phyloP scores from a whole-genome alignment of 495 filamentous ascomycete species.

The Clohesyomyces aquaticus region DNA sequence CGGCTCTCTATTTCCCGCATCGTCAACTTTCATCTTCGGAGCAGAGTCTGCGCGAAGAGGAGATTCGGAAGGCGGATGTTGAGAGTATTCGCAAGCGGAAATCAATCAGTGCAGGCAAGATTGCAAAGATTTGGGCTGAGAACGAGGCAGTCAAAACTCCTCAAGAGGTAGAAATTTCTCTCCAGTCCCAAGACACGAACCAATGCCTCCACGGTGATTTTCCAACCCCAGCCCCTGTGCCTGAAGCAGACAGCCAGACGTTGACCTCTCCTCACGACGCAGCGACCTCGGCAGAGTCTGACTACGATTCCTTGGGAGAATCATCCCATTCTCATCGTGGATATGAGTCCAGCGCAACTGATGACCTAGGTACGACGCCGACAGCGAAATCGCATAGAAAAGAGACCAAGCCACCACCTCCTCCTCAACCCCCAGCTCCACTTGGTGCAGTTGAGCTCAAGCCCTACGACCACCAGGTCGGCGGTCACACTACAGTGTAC shows the following conservation, averaged over 20 bases:
- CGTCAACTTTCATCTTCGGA: constrained; percentile 52
- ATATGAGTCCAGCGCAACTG: constrained; percentile 58
- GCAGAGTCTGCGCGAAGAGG: constrained; percentile 12
- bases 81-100: constrained; percentile 27
- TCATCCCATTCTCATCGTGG: constrained; percentile 53
- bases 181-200: constrained; percentile 63
- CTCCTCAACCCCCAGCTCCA: constrained; percentile 55
- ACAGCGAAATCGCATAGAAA: constrained; percentile 55
- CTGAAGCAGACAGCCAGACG: constrained; percentile 32
- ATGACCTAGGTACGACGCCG: constrained; percentile 64
- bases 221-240: constrained; percentile 38
- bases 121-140: constrained; percentile 45
- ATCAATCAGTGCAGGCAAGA: constrained; percentile 37
- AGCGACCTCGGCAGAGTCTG: constrained; percentile 58
- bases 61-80: constrained; percentile 23
- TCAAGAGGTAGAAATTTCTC: constrained; percentile 60
- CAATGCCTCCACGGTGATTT: constrained; percentile 66
- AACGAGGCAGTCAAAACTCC: constrained; percentile 28
- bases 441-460: constrained; percentile 93
- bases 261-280: constrained; percentile 24
- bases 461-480: constrained; percentile 95
- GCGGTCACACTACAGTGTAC: constrained; percentile 94
- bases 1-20: constrained; percentile 91
- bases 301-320: constrained; percentile 61
- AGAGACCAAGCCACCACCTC: constrained; percentile 6